Evolutionary conservation across 1,284 basidiomycete species (phyloP), one percentile per base, ranked within the genome.

Genomic region (Neonothopanus nambi): DNA sequence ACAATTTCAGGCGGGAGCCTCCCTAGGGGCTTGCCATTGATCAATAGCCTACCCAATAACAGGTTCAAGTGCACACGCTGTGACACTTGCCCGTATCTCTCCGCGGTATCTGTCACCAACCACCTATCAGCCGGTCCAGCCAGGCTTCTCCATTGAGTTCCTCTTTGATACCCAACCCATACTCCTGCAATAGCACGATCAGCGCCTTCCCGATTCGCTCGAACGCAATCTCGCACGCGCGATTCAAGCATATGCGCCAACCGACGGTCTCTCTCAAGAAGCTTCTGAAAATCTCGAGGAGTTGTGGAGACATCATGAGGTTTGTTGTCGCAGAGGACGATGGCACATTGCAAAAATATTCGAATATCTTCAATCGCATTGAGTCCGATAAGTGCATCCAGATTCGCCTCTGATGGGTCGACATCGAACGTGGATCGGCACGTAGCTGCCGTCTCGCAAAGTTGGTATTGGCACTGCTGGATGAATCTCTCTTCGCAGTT

Each of bases 361-460:
- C 62, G 43, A 5, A 73, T 38, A 42, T 75, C 70, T 15, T 55
- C 56, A 0, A 52, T 28, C 12, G 61, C 63, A 13, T 23, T 21
- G 5, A 73, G 55, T n/a, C n/a, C n/a, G n/a, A n/a, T n/a, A 0
- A 73, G 56, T 2, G 17, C 20, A 8, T 9, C 5, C 0, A 66
- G 30, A 50, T 66, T 53, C 1, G n/a, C n/a, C n/a, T n/a, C n/a
- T n/a, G 52, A 30, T 3, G 51, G 18, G 42, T 67, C 70, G 3
- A 74, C 70, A 54, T 74, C 68, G 45, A 65, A 80, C 0, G 76
- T 79, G 2, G 64, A 62, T 13, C 70, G 65, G 57, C 78, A 79
- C 5, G 67, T 68, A 2, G 65, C 64, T 1, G 72, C 73, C 38
- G 68, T 65, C 23, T 70, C 66, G 46, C 67, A 69, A 21, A 74